Evolutionary conservation across 2,329 filamentous ascomycete genomes (phyloP).

Genomic region (Penicillium sp.): DNA sequence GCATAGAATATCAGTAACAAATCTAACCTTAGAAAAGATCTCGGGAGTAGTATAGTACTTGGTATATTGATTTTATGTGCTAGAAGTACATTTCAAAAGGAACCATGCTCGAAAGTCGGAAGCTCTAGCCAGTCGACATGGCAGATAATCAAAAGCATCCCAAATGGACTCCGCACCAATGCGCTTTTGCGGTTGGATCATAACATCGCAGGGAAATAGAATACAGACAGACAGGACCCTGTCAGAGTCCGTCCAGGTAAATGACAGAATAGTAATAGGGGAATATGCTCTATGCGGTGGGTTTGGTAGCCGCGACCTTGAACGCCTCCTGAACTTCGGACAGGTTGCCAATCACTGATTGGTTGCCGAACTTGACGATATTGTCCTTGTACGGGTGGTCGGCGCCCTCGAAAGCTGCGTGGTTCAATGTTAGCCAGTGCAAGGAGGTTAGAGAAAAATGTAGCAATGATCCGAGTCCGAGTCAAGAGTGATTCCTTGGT

Average conservation of each 20-base stretch:
- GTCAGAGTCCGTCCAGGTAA: conserved; percentile 2
- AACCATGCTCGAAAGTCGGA: conserved; percentile 10
- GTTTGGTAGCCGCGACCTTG: conserved; percentile 28
- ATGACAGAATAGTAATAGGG: conserved; percentile 10
- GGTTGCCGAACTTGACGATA: conserved; percentile 70
- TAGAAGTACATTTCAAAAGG: conserved; percentile 24
- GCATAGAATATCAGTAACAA: too few species aligned
- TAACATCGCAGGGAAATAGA: conserved; percentile 33
- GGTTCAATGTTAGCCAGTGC: conserved; percentile 11
- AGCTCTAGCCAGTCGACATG: conserved; percentile 7
- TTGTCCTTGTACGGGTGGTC: conserved; percentile 92
- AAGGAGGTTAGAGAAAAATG: background rate
- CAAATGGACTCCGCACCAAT: conserved; percentile 43
- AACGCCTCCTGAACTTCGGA: conserved; percentile 42
- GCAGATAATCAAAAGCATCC: conserved; percentile 22
- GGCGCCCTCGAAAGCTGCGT: conserved; percentile 80
- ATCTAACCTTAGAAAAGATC: background rate
- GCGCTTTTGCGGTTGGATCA: conserved; percentile 39
- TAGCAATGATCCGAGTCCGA: background rate
- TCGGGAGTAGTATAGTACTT: conserved; percentile 1
- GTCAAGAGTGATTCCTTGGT: background rate
- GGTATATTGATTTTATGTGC: conserved; percentile 20
- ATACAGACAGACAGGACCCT: conserved; percentile 18
- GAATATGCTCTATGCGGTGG: conserved; percentile 18
- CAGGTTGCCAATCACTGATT: conserved; percentile 41